Base-by-base conservation (phyloP, 2,329 filamentous ascomycete species). In the Fusarium citri region DNA sequence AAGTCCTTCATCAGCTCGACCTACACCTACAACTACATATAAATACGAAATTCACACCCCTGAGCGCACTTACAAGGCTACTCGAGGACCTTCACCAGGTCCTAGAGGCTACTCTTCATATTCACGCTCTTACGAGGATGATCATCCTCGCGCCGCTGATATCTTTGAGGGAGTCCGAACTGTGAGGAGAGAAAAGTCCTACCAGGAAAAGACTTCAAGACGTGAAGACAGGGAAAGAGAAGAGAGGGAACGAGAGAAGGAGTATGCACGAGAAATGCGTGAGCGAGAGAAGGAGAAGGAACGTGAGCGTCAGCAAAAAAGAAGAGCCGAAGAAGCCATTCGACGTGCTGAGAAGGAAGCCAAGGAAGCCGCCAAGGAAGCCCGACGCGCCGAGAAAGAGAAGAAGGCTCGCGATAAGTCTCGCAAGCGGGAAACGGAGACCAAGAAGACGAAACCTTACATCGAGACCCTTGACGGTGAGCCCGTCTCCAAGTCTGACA, bases 31-130 rank as follows among this genome's bases (percentile, higher is more conserved):
- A 26, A 76, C 77, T 26, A 76, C 73, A 34, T 68, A 72, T 75
- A 75, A 84, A 72, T 76, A 83, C 74, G 83, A 88, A 48, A 80
- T 89, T 45, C 82, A 82, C 66, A 85, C 84, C 5, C 82, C 85
- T 16, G 86, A 88, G 57, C 85, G 77, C 80, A 14, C 82, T 3
- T 85, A 82, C 75, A 82, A 66, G 48, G 18, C 51, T 37, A 80
- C 72, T 76, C 69, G 34, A 40, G 78, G 5, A 12, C 37, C 63
- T 34, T 76, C 79, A 8, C 74, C 78, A 6, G 74, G 74, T 14
- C 59, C 76, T 11, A 81, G 79, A 61, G 67, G 77, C 14, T 83
- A 83, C 66, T 49, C 74, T 22, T 50, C 74, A 26, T 76, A 74
- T 53, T 74, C 82, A 15, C 75, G 78, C 20, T 85, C 85, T 11